Conservation (phyloP, 148 eudicot species). For the Fagopyrum esculentum region DNA sequence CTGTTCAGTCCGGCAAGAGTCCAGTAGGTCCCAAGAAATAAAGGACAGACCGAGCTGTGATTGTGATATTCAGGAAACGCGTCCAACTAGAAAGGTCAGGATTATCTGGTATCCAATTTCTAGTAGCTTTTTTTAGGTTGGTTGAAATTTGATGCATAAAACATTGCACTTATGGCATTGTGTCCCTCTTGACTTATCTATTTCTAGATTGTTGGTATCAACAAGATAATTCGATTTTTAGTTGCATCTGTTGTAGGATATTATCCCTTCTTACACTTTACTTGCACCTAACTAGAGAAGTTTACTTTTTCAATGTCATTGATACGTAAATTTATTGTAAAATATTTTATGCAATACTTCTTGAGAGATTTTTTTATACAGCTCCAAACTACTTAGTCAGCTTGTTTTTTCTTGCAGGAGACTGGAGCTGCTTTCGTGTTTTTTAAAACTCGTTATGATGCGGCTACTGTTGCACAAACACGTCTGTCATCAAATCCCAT, state of each 20-base stretch:
- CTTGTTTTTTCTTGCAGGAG: slow-evolving; percentile 50
- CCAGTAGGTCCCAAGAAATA: slow-evolving; percentile 28
- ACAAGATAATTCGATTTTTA: background rate
- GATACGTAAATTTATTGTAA: background rate
- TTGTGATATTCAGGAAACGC: slow-evolving; percentile 28
- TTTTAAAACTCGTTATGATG: slow-evolving; percentile 86
- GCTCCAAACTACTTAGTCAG: background rate
- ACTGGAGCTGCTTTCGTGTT: slow-evolving; percentile 81
- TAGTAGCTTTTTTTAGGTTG: background rate
- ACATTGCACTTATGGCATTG: background rate
- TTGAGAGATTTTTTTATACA: background rate
- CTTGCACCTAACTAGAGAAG: background rate
- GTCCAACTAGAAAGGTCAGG: slow-evolving; percentile 45
- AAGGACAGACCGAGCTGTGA: slow-evolving; percentile 19
- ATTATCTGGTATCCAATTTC: background rate
- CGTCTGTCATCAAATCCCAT: slow-evolving; percentile 78
- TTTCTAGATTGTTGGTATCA: background rate
- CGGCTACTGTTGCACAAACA: slow-evolving; percentile 59
- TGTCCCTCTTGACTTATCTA: background rate
- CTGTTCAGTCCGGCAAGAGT: slow-evolving; percentile 21
- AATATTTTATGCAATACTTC: background rate
- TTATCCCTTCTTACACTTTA: background rate
- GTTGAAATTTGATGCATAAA: background rate
- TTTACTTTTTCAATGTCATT: background rate
- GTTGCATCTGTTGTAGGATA: background rate